Percentiles rank a stretch among this genome's conserved stretches.
These are phyloP conservation scores for Penicillium olsonii DNA, from an alignment of 2,329 filamentous ascomycete genomes.

Conservation along the genomic window DNA sequence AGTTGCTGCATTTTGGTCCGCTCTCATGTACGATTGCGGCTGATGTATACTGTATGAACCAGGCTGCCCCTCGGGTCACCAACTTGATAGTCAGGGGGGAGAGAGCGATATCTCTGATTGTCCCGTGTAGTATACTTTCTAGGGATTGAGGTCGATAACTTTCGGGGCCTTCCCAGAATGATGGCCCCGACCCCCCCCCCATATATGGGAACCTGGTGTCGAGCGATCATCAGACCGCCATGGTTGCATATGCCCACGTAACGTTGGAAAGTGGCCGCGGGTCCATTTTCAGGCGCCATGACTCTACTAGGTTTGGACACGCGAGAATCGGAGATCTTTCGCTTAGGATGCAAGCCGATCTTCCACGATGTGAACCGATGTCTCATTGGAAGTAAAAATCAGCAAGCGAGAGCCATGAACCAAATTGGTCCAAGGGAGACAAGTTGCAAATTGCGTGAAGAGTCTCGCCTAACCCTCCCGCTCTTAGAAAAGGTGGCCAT, in stretches of 20 bases:
- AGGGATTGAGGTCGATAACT: background rate
- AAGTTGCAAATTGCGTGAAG: slow-evolving; percentile 13
- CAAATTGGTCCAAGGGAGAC: slow-evolving; percentile 5
- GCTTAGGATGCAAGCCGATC: background rate
- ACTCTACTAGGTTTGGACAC: slow-evolving; percentile 20
- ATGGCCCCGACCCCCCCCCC: slow-evolving; percentile 3
- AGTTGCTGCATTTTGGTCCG: slow-evolving; percentile 5
- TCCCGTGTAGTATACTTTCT: background rate
- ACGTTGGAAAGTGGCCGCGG: slow-evolving; percentile 11
- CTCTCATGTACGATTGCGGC: background rate
- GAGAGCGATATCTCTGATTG: background rate
- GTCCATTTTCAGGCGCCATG: slow-evolving; percentile 8
- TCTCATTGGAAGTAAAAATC: background rate
- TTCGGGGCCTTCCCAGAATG: slow-evolving; percentile 1
- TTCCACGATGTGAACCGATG: background rate
- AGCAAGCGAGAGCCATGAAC: slow-evolving; percentile 3
- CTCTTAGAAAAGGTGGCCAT: slow-evolving; percentile 36
- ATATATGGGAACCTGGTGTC: slow-evolving; percentile 2
- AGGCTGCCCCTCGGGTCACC: background rate
- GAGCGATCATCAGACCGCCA: slow-evolving; percentile 14
- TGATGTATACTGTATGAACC: slow-evolving; percentile 1
- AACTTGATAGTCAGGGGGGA: background rate
- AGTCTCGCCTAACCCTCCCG: slow-evolving; percentile 40
- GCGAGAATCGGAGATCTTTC: slow-evolving; percentile 19
- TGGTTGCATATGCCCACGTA: slow-evolving; percentile 8